Base-by-base conservation (phyloP, 2,329 filamentous ascomycete species). In the Xylaria sp. region DNA sequence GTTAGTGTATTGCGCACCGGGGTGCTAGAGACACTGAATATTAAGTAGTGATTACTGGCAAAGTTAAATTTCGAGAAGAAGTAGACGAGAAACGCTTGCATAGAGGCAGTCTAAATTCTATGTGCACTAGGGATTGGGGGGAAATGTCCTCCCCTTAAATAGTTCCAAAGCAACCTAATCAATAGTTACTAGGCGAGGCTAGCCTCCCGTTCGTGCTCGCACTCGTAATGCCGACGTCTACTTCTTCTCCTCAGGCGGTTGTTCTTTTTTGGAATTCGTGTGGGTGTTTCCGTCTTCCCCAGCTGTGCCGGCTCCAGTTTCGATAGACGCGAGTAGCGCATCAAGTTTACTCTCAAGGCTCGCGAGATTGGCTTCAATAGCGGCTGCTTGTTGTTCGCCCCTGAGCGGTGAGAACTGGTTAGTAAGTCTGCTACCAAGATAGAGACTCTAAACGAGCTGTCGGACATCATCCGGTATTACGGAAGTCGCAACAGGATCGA, bases 341-440 rank as follows among this genome's bases (percentile, higher is more conserved):
- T 75, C 73, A 19, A 75, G 71, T 49, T 69, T 74, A 62, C 57
- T 69, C 60, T 75, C 73, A 11, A 75, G 66, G 38, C 56, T 71
- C 40, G 72, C 65, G 44, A 75, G 68, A 38, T 68, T 72, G 37
- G 71, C 71, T 59, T 75, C 73, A 33, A 75, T 62, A 47, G 71
- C 71, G 10, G 72, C 60, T 35, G 73, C 73, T 52, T 73, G 70
- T 56, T 72, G 72, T 60, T 75, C 73, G 40, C 73, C 73, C 66
- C 73, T 75, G 46, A 62, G 37, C 59, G 49, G 43, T 59, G 33
- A 49, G 58, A 19, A 43, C 47, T 9, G 4, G 54, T 64, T 43
- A 66, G 61, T 60, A 56, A 8, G 29, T 25, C 19, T 13, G 19
- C 13, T 43, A 53, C 27, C n/a, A 25, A 51, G 11, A 54, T 17